Evolutionary conservation across 176 grass and related monocot species (phyloP), one percentile per base, ranked within the genome.

Genomic region (Carex parvula): DNA sequence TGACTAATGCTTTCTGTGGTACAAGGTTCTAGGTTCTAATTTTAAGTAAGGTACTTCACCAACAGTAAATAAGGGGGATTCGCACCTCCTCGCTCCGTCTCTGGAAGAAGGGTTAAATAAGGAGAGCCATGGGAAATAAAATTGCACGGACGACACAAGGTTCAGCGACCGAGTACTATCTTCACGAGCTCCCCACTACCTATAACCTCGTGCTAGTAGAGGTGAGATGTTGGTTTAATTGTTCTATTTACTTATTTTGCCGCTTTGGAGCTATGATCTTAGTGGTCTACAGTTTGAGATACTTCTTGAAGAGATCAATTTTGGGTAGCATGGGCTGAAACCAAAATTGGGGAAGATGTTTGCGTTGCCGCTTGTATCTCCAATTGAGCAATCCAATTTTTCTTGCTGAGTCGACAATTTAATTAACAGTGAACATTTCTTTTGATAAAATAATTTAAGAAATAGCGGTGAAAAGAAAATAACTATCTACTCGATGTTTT

Each of bases 81-180:
- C 32, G 32, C 32, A 33, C 32, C 90, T 70, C 83, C 18, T 88
- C 86, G 54, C 71, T 18, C 18, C 33, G 11, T 39, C 53, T 26
- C 13, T 82, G 70, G 68, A 64, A 42, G 79, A 29, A 82, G 86
- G 32, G 54, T 29, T 54, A 35, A 52, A 5, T 66, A 33, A 20
- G 60, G 4, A 15, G 4, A 15, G 80, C 6, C 54, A 98, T 98
- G 96, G 96, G 96, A 86, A 98, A 98, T 30, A 98, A 98, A 79
- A 98, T 98, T 79, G 96, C 96, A 84, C 84, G 89, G 87, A 98
- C 93, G 80, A 98, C 96, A 64, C 96, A 98, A 91, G 91, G 87
- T 24, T 98, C 96, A 58, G 93, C 96, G 80, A 91, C 96, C 29
- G 93, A 98, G 96, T 98, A 98, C 87, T 98, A 98, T 89, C 93